phyloP scores from a whole-genome alignment of 768 basidiomycete genomes.

The Xerocomus brunneocitrinus region DNA sequence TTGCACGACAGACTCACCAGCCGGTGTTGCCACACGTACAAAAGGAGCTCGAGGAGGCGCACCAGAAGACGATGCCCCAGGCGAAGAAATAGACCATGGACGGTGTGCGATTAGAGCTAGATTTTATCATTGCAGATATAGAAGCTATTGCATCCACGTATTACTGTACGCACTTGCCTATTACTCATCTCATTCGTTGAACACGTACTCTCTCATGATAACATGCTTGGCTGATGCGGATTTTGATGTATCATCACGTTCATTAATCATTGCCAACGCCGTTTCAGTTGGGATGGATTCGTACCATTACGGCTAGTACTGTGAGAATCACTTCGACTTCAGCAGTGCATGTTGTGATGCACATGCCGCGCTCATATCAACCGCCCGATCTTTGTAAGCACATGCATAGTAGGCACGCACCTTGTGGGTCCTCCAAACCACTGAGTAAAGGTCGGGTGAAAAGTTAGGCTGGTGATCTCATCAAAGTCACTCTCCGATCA shows the following conservation, averaged over 20 bases:
- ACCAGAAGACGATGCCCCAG: slow-evolving; percentile 70
- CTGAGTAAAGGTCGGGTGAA: too few species aligned
- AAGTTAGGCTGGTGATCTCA: too few species aligned
- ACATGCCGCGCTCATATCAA: too few species aligned
- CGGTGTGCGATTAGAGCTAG: not conserved
- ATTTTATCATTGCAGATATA: slow-evolving; percentile 13
- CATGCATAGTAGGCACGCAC: too few species aligned
- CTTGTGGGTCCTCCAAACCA: too few species aligned
- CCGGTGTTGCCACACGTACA: slow-evolving; percentile 86
- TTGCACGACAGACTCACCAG: slow-evolving; percentile 52
- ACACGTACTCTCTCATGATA: slow-evolving; percentile 3
- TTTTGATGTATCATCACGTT: not conserved
- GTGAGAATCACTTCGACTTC: too few species aligned
- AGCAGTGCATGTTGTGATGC: too few species aligned
- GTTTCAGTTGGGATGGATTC: not conserved
- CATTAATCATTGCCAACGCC: not conserved
- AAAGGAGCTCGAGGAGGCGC: slow-evolving; percentile 82
- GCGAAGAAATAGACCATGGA: slow-evolving; percentile 57
- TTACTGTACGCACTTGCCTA: slow-evolving; percentile 12
- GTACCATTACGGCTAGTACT: too few species aligned
- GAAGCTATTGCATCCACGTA: slow-evolving; percentile 14
- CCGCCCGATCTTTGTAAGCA: too few species aligned
- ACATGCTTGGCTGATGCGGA: not conserved
- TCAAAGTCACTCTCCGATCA: too few species aligned
- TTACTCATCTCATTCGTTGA: slow-evolving; percentile 1